Base-by-base conservation (phyloP, 2,329 filamentous ascomycete species). In the Neocatenulostroma microsporum region DNA sequence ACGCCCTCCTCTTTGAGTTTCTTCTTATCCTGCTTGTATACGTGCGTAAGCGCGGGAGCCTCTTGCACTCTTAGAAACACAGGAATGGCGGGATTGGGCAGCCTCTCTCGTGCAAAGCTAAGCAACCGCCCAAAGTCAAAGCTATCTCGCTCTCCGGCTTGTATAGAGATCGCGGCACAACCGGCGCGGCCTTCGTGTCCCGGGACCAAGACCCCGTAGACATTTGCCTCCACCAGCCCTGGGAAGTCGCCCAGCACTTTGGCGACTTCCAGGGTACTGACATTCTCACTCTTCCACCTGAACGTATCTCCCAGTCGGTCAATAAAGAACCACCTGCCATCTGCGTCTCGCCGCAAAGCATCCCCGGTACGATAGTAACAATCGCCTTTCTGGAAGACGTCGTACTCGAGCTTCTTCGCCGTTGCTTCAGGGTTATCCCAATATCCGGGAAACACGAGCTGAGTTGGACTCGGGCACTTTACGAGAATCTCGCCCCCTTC, bases 21-120 rank as follows among this genome's bases (percentile, higher is more conserved):
- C 2, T 79, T 72, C 57, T 88, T 88, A 54, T 85, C 84, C 61
- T 86, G 82, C 62, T 88, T 88, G 56, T 85, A 82, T 50, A 86
- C 88, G 54, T 83, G 78, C 49, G 77, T 81, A 5, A 79, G 73
- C 18, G 69, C 74, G 23, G 47, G 53, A 23, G 64, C 64, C 27
- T 70, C 62, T 15, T 82, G 69, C 13, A 84, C 59, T 1, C 82
- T 68, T 27, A 87, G 50, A 62, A 88, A 88, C 2, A 86, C 61
- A 0, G 84, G 84, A 1, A 88, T 80, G 0, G 83, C 84, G 51
- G 87, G 88, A 44, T 70, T 72, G 0, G 84, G 83, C 15, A 88
- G 63, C 34, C 74, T 68, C 11, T 68, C 66, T 5, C 73, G 69
- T 2, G 70, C 68, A 51, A 80, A 72, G 42, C 66, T 68, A 31